Evolutionary conservation across 1,284 basidiomycete species (phyloP), one percentile per base, ranked within the genome.

Genomic region (Stereum hirsutum): DNA sequence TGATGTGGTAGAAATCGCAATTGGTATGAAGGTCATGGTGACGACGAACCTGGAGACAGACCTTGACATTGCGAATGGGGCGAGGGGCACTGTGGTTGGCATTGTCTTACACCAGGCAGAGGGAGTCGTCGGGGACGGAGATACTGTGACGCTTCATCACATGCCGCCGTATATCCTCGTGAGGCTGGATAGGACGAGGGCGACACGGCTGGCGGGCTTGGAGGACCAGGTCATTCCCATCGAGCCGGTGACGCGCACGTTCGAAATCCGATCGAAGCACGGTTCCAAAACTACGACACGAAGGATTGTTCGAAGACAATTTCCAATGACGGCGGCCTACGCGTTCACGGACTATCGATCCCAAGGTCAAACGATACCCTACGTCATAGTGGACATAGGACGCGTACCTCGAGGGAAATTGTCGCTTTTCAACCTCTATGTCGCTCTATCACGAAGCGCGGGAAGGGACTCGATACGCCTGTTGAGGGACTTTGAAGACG

Each of bases 11-110:
- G 51, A 62, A 33, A n/a, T 72, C 0, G 61, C 62, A 0, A 50
- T 65, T 1, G 68, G 70, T 0, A 67, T 69, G 65, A 63, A 61
- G 43, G 64, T 63, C 0, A 65, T 72, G 62, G 65, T 71, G 0
- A 63, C 59, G 0, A 32, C 45, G 1, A 71, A 70, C 42, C 43
- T 70, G 1, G 55, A 63, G 27, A 69, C 64, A 1, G 64, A 70
- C 28, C 50, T 64, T 0, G 65, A 70, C 44, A 47, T 70, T 0
- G 55, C 64, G 0, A 70, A 70, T 41, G 62, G 68, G 1, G 54
- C 62, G 1, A 43, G 57, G 4, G 62, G 64, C 0, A 51, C 52
- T 12, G 59, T 73, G 0, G 46, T 54, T 0, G 54, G 57, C 8
- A 60, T 72, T 12, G 48, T 66, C 2, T 43, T 66, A 0, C 43